Percentiles rank a stretch among this genome's conserved stretches.
Conservation (phyloP, 345 rosid genomes). For the Balakata baccata region DNA sequence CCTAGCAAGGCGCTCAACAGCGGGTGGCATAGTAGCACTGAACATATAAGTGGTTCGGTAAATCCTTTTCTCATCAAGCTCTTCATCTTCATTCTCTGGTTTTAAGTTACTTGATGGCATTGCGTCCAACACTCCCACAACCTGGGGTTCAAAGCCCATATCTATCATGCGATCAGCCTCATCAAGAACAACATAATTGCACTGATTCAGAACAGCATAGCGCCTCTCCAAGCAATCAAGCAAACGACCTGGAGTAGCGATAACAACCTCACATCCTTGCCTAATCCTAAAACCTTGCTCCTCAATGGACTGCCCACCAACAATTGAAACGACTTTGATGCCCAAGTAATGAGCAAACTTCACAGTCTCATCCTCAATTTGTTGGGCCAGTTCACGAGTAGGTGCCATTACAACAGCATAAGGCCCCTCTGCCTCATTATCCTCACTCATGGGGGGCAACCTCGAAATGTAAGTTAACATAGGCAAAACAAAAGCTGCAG, state of each 20-base stretch:
- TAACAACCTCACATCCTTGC: slow-evolving; percentile 94
- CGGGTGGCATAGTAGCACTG: slow-evolving; percentile 96
- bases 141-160: slow-evolving; percentile 95
- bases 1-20: slow-evolving; percentile 89
- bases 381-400: slow-evolving; percentile 88
- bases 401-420: slow-evolving; percentile 96
- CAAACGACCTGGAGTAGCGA: slow-evolving; percentile 88
- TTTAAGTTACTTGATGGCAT: slow-evolving; percentile 95
- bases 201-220: slow-evolving; percentile 84
- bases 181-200: slow-evolving; percentile 94
- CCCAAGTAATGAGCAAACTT: slow-evolving; percentile 87
- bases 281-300: slow-evolving; percentile 87
- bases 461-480: slow-evolving; percentile 88
- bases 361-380: slow-evolving; percentile 88
- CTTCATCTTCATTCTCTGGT: slow-evolving; percentile 95
- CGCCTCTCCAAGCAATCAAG: slow-evolving; percentile 91
- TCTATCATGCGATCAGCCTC: slow-evolving; percentile 99
- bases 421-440: slow-evolving; percentile 91
- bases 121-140: slow-evolving; percentile 81
- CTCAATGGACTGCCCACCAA: slow-evolving; percentile 93
- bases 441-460: slow-evolving; percentile 73
- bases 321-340: slow-evolving; percentile 82
- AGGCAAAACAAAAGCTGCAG: slow-evolving; percentile 93
- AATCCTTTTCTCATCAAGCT: slow-evolving; percentile 86
- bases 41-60: slow-evolving; percentile 97